Conservation (phyloP, 1,139 yeast genomes). For the Sugiyamaella paludigena region DNA sequence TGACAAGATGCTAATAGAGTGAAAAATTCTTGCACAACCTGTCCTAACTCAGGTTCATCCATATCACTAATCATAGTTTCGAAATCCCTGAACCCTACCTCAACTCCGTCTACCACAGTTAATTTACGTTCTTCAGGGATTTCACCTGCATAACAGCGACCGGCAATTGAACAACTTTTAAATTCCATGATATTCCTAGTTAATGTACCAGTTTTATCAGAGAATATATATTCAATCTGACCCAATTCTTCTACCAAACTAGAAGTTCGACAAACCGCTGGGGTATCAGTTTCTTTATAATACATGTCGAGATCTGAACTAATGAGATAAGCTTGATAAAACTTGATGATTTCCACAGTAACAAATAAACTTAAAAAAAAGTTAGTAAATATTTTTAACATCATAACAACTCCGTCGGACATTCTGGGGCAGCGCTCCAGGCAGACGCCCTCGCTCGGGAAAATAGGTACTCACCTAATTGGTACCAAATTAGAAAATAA, state of each 20-base stretch:
- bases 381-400: conserved; percentile 9
- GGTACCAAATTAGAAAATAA: conserved; percentile 94
- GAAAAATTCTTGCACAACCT: conserved; percentile 75
- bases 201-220: conserved; percentile 95
- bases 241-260: conserved; percentile 95
- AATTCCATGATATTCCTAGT: conserved; percentile 96
- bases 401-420: conserved; percentile 5
- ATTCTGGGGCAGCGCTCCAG: too few species aligned
- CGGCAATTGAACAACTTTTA: conserved; percentile 91
- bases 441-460: neutral
- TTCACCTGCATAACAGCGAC: conserved; percentile 80
- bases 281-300: conserved; percentile 82
- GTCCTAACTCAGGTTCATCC: conserved; percentile 47
- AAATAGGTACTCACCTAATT: conserved; percentile 52
- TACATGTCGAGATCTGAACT: conserved; percentile 94
- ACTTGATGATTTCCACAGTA: conserved; percentile 92
- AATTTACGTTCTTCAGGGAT: conserved; percentile 90
- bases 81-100: conserved; percentile 75
- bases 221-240: conserved; percentile 89
- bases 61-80: conserved; percentile 58
- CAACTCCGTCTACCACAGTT: conserved; percentile 71
- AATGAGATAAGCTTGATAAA: conserved; percentile 91
- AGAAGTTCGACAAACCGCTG: conserved; percentile 92
- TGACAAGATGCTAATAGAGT: conserved; percentile 90
- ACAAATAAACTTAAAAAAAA: conserved; percentile 63